Conservation (phyloP, 2,329 filamentous ascomycete species). For the Hirsutella minnesotensis region DNA sequence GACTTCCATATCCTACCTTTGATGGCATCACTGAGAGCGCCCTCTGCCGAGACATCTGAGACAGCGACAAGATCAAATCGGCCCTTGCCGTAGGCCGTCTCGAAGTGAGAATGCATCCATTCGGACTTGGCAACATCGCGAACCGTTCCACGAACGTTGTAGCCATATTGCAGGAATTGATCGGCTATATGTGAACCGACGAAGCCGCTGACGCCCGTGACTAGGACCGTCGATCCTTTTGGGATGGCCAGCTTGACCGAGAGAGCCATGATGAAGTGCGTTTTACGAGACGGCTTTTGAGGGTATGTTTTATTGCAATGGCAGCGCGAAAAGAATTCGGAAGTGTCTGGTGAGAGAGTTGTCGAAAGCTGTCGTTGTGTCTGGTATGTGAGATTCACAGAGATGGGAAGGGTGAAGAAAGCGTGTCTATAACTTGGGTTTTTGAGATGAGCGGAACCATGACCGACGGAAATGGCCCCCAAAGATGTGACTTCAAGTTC, state of each 20-base stretch:
- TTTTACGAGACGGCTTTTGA: not conserved
- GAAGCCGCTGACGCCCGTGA: constrained; percentile 34
- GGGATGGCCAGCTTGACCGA: not conserved
- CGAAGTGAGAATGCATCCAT: constrained; percentile 18
- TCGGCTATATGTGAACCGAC: constrained; percentile 28
- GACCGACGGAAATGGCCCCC: too few relatives aligned
- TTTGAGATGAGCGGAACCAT: too few relatives aligned
- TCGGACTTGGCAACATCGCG: constrained; percentile 19
- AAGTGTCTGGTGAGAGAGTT: too few relatives aligned
- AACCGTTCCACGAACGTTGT: constrained; percentile 30
- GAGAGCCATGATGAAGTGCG: not conserved
- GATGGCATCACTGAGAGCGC: not conserved
- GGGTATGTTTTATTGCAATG: not conserved
- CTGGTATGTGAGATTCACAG: too few relatives aligned
- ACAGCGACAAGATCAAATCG: constrained; percentile 22
- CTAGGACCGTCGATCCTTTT: constrained; percentile 20
- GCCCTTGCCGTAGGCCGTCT: constrained; percentile 19
- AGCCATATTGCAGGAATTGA: constrained; percentile 27
- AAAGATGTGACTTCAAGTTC: too few relatives aligned
- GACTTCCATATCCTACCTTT: not conserved
- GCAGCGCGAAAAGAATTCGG: too few relatives aligned
- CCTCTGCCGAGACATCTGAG: constrained; percentile 16
- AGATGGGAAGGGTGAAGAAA: too few relatives aligned
- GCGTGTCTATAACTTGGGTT: too few relatives aligned
- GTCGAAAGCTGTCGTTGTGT: too few relatives aligned